These are phyloP conservation scores for Chlorella sp. DNA, from an alignment of 139 green algal genomes.

Conservation along the genomic window DNA sequence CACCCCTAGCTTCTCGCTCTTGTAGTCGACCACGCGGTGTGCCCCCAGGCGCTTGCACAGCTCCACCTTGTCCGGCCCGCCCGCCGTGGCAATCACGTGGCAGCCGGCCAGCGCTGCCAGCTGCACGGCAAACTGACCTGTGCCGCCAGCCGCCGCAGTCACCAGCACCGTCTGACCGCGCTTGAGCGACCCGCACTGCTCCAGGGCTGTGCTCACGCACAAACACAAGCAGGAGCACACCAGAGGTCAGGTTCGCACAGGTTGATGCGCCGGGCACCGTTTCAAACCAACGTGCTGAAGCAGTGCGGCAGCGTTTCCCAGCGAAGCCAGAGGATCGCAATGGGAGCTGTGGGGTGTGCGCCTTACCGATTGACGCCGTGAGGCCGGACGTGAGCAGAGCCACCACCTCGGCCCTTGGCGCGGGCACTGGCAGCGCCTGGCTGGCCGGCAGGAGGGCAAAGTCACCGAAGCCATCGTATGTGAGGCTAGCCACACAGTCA, in stretches of 20 bases:
- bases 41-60: slow-evolving; percentile 72
- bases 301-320: background rate
- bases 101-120: slow-evolving; percentile 79
- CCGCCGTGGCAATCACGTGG: slow-evolving; percentile 83
- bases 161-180: slow-evolving; percentile 79
- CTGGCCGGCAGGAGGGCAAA: slow-evolving; percentile 32
- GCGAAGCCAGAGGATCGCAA: too few relatives aligned
- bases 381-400: slow-evolving; percentile 74
- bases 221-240: background rate
- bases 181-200: slow-evolving; percentile 39
- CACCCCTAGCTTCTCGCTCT: slow-evolving; percentile 36
- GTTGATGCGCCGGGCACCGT: too few relatives aligned
- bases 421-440: slow-evolving; percentile 40
- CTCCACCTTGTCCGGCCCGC: slow-evolving; percentile 61
- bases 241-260: too few relatives aligned
- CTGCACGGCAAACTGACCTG: slow-evolving; percentile 84
- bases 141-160: slow-evolving; percentile 88
- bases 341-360: background rate
- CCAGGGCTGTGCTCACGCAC: slow-evolving; percentile 29
- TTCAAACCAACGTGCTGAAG: too few relatives aligned
- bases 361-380: slow-evolving; percentile 74
- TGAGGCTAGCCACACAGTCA: slow-evolving; percentile 54
- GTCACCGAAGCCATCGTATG: slow-evolving; percentile 63
- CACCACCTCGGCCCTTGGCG: slow-evolving; percentile 54
- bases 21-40: slow-evolving; percentile 85